Conservation (phyloP, 179 eudicot species). For the Silene vulgaris region DNA sequence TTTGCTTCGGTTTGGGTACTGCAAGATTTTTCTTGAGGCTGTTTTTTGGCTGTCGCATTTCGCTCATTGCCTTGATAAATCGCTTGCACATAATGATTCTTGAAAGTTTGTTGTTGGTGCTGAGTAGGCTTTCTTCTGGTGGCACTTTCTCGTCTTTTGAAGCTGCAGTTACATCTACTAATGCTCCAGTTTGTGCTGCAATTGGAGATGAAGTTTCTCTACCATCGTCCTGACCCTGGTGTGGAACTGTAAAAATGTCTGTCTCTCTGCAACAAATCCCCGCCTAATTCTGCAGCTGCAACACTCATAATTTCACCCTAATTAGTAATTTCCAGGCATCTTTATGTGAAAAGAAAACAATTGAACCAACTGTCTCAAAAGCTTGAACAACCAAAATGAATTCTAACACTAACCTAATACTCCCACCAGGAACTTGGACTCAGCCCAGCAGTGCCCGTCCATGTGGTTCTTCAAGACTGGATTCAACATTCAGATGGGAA, state of each 20-base stretch:
- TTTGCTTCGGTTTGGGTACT: constrained; percentile 34
- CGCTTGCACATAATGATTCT: constrained; percentile 60
- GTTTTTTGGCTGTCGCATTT: constrained; percentile 42
- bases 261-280: background rate
- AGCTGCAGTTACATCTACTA: background rate
- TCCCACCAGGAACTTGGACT: too few species aligned
- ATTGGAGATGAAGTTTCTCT: background rate
- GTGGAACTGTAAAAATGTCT: background rate
- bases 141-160: constrained; percentile 22
- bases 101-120: constrained; percentile 53
- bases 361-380: background rate
- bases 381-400: too few species aligned
- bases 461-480: too few species aligned
- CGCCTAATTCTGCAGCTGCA: constrained; percentile 7
- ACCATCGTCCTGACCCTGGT: constrained; percentile 16
- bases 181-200: constrained; percentile 11
- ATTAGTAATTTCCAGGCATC: background rate
- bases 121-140: constrained; percentile 25
- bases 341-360: too few species aligned
- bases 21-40: constrained; percentile 23
- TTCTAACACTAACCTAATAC: too few species aligned
- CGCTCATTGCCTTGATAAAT: constrained; percentile 71
- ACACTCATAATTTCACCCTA: background rate
- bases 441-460: too few species aligned
- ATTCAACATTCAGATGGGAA: too few species aligned